Evolutionary conservation across 495 filamentous ascomycete genomes (phyloP), one percentile per base, ranked within the genome.

Genomic region (Trichodelitschia bisporula): DNA sequence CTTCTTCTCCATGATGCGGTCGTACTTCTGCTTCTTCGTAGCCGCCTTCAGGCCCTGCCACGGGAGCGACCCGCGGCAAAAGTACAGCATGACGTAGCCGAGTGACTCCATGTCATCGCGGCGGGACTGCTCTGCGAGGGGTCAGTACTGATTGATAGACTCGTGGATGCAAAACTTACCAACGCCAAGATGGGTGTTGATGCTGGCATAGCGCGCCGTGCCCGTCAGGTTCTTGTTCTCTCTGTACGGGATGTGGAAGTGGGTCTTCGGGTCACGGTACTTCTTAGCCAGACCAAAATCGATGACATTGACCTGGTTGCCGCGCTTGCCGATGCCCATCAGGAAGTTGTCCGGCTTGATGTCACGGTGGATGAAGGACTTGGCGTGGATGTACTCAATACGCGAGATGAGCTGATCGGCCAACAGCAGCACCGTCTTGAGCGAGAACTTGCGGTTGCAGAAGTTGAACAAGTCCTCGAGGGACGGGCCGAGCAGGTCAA

Each of bases 1-100:
- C 75, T 99, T 99, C 72, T 99, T 99, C 64, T 99, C 89, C 89
- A 95, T 99, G 57, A 99, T 99, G 31, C 89, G 72, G 56, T 99
- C 89, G 47, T 99, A 95, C 58, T 95, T 99, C 62, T 99, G 86
- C 72, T 99, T 95, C 69, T 99, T 95, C 32, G 89, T 99, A 41
- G 89, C 89, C 62, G 89, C 89, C 69, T 99, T 99, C 28, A 99
- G 63, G 23, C 89, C 89, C 59, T 99, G 89, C 89, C 89, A 99
- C 35, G 89, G 86, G 29, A 99, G 80, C 33, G 83, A 92, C 28
- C 86, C 86, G 49, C 89, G 89, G 66, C 89, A 95, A 62, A 99
- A 99, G 61, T 99, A 99, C 29, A 99, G 71, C 89, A 99, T 99
- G 37, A 99, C 86, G 42, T 99, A 99, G 43, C 86, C 86, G 23